phyloP scores from a whole-genome alignment of 164 flowering plant species.

The Vitis riparia region DNA sequence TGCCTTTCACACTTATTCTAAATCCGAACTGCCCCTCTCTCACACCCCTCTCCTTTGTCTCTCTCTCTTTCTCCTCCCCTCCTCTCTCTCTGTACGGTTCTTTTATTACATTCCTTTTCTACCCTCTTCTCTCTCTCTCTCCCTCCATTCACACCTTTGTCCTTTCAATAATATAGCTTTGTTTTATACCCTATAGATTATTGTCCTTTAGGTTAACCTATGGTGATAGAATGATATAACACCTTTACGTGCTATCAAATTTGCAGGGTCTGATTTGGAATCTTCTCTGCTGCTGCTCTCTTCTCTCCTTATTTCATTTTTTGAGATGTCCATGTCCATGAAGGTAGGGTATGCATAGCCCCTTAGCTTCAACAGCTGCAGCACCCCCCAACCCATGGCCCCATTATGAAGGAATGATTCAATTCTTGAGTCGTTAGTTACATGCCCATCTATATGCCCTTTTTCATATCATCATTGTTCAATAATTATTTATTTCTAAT shows the following conservation, averaged over 20 bases:
- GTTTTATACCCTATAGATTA: neutral
- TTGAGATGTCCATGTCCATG: neutral
- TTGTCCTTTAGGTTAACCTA: slow-evolving; percentile 1
- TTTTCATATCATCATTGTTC: slow-evolving; percentile 12
- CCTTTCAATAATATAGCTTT: too few relatives aligned
- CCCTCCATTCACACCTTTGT: neutral
- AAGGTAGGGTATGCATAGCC: neutral
- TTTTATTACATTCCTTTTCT: neutral
- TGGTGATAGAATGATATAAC: slow-evolving; percentile 4
- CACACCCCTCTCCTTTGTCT: neutral
- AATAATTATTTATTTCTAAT: neutral
- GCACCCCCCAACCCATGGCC: neutral
- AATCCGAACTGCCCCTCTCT: slow-evolving; percentile 47
- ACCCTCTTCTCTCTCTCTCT: neutral
- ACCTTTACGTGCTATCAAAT: slow-evolving; percentile 19
- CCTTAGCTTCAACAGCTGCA: neutral
- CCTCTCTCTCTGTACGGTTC: neutral
- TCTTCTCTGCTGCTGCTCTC: slow-evolving; percentile 1
- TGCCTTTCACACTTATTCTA: slow-evolving; percentile 66
- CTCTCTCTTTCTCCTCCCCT: neutral
- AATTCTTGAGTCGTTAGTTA: slow-evolving; percentile 2
- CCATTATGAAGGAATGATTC: slow-evolving; percentile 22
- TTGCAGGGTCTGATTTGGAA: slow-evolving; percentile 16
- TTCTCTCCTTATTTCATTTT: neutral
- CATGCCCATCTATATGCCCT: too few relatives aligned